Base-by-base conservation (phyloP, 345 rosid genomes). In the Rubroshorea leprosula region DNA sequence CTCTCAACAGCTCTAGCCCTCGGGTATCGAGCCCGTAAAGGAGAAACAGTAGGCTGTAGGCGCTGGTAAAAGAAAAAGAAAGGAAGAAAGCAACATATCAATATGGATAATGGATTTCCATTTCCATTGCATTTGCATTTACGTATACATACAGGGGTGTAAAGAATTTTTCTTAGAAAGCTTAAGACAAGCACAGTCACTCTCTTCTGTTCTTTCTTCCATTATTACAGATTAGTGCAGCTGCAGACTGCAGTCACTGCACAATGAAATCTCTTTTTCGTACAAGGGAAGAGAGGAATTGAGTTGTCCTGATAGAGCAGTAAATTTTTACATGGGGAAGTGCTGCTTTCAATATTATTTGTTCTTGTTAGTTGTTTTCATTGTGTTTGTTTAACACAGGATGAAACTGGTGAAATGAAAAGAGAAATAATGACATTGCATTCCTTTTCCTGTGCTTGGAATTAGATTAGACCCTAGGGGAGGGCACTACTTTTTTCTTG, bases 31-130 rank as follows among this genome's bases (percentile, higher is more conserved):
- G 79, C 79, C 75, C 16, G 21, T 1, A 39, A 62, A 62, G 21
- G 61, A 46, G 41, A 35, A 10, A 43, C 48, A 55, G 16, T 7
- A 54, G 27, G 46, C 3, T 21, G 26, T 11, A 50, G 63, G n/a
- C n/a, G 24, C 25, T 49, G 17, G 8, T 51, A 43, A 46, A 52
- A 24, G 23, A 22, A 60, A 63, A 56, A 29, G 45, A 26, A 56
- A 56, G 23, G 8, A 58, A 55, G 73, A 74, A 71, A 78, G 74
- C 77, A 69, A 72, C 73, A 1, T 12, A 17, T 62, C 63, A 35
- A 13, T 2, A 35, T 35, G n/a, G n/a, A n/a, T n/a, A n/a, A n/a
- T n/a, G n/a, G n/a, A n/a, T 35, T 2, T 35, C 7, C 41, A 35
- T 35, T 35, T 35, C 41, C 35, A 6, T 8, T 35, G 1, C 41